Evolutionary conservation across 2,329 filamentous ascomycete species (phyloP).

Genomic region (Chaetomiaceae sp.): DNA sequence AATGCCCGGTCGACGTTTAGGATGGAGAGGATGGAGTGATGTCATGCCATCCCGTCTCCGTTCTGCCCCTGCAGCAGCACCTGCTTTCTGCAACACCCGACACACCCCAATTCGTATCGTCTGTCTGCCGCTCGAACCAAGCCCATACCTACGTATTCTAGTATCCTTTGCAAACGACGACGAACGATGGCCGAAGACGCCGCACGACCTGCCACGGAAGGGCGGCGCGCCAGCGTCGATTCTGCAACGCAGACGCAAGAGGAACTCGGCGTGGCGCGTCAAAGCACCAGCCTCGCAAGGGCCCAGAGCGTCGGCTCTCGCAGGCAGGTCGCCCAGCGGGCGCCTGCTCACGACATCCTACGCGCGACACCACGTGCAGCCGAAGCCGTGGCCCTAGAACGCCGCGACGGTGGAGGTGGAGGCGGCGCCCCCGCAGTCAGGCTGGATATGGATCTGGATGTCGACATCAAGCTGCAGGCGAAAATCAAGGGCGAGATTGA

Average conservation of each 20-base stretch:
- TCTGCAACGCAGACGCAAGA: not conserved
- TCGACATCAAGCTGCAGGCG: conserved; percentile 21
- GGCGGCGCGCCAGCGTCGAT: conserved; percentile 1
- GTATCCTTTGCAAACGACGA: not conserved
- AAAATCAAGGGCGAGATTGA: conserved; percentile 22
- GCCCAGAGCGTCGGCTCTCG: not conserved
- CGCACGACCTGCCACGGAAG: not conserved
- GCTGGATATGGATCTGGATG: conserved; percentile 23
- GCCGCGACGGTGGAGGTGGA: conserved; percentile 1
- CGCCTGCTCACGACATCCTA: not conserved
- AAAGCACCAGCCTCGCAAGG: not conserved
- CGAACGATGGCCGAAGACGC: conserved; percentile 1
- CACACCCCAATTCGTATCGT: no score
- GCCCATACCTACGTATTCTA: no score
- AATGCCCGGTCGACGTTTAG: not conserved
- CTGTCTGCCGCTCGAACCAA: no score
- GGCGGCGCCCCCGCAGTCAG: conserved; percentile 20
- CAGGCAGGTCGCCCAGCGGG: not conserved
- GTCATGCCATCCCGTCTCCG: not conserved
- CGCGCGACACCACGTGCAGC: not conserved
- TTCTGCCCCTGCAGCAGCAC: no score
- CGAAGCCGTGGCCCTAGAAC: not conserved
- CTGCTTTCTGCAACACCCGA: no score
- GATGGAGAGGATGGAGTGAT: not conserved
- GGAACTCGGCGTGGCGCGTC: not conserved